Conservation (phyloP, 2,329 filamentous ascomycete species). For the Fusarium albosuccineum region DNA sequence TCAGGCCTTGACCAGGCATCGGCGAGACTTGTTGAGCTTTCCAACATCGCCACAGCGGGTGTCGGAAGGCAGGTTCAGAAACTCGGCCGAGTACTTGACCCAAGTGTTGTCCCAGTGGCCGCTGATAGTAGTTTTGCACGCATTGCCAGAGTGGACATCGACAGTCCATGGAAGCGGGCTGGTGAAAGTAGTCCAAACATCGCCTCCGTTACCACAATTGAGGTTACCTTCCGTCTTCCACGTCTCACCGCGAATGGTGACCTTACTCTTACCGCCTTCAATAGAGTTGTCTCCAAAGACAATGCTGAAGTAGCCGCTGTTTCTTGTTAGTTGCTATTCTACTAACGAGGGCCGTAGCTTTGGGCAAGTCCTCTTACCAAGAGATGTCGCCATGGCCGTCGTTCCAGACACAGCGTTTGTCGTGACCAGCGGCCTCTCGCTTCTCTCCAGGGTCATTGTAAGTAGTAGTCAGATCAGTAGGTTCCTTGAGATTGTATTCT, state of each 20-base stretch:
- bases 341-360: no score
- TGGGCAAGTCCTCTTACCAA: not conserved
- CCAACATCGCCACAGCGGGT: conserved; percentile 9
- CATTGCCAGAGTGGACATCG: conserved; percentile 2
- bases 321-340: not conserved
- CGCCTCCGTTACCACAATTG: not conserved
- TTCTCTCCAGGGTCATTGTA: not conserved
- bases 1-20: not conserved
- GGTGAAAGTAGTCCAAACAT: conserved; percentile 9
- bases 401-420: conserved; percentile 8
- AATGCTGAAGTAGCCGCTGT: conserved; percentile 5
- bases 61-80: not conserved
- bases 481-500: not conserved
- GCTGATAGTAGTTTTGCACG: not conserved
- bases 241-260: not conserved
- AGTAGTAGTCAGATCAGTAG: not conserved
- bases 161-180: conserved; percentile 3
- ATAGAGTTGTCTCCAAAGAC: conserved; percentile 8
- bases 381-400: conserved; percentile 4
- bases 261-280: not conserved
- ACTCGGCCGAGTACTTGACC: conserved; percentile 7
- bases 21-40: conserved; percentile 4
- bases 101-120: conserved; percentile 2
- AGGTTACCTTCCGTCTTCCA: not conserved
- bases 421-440: not conserved